Evolutionary conservation across 192 early-diverging fungal species (phyloP), one percentile per base, ranked within the genome.

Genomic region (Gonapodya prolifera): DNA sequence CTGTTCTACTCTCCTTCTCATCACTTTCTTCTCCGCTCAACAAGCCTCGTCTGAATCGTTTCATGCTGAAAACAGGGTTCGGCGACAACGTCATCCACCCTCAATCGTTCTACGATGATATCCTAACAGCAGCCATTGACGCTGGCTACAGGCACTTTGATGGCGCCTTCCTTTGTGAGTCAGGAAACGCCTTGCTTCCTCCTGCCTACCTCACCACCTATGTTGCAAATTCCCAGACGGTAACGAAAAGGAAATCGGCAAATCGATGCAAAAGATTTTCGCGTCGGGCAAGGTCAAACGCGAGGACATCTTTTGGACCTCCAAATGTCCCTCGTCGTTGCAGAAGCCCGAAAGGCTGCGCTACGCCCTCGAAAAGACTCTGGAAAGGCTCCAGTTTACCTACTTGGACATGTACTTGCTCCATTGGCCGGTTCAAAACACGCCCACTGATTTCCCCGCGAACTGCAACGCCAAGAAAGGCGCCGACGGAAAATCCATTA

Each of bases 391-490:
- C 8, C 83, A 86, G 45, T 76, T 92, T 34, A 86, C 90, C 33
- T 94, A 96, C 79, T 80, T 96, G 32, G 94, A 96, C 77, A 77
- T 95, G 35, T 92, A 94, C 77, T 82, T 96, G 35, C 87, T 95
- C 13, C 45, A 69, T n/a, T 69, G 45, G 45, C 45, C 45, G 13
- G n/a, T 69, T 8, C 45, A n/a, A 69, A n/a, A n/a, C 13, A 69
- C n/a, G 45, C 45, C 45, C 13, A n/a, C 45, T n/a, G 8, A 8
- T 8, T 69, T 69, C 45, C 45, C 45, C 78, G 80, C 71, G 16
- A 83, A 83, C 17, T 77, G 80, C 34, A 77, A 82, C 8, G 76
- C 84, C 1, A 23, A 78, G 0, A 82, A 86, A 29, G 81, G 87
- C 1, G 89, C 89, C 34, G 86, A 85, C 23, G 34, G 78, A 17